These are phyloP conservation scores for Ambrosia artemisiifolia DNA, from an alignment of 129 eudicot genomes.

Conservation along the genomic window DNA sequence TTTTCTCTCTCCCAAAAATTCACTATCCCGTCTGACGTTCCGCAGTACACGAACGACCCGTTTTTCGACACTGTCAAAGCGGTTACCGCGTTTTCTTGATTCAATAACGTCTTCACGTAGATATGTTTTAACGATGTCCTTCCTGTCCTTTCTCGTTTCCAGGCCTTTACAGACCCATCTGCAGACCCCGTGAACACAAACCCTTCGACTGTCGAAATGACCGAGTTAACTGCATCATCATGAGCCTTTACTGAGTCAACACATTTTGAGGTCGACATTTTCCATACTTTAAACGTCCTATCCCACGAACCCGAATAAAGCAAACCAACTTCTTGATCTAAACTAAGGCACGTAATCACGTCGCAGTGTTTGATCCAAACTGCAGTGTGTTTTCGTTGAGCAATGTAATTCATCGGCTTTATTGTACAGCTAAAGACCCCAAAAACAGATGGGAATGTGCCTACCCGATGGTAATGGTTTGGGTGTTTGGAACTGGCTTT, in stretches of 20 bases:
- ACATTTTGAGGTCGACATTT: constrained; percentile 50
- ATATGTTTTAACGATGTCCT: constrained; percentile 41
- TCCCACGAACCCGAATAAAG: constrained; percentile 98
- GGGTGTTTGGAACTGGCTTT: constrained; percentile 50
- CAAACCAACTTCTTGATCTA: constrained; percentile 56
- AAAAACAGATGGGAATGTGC: constrained; percentile 60
- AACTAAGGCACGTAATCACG: constrained; percentile 79
- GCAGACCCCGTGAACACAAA: constrained; percentile 78
- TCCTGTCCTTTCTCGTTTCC: constrained; percentile 73
- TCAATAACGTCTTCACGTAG: constrained; percentile 49
- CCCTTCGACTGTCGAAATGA: constrained; percentile 53
- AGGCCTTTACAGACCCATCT: constrained; percentile 85
- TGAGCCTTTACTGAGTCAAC: constrained; percentile 81
- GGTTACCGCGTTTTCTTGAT: constrained; percentile 82
- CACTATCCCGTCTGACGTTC: constrained; percentile 84
- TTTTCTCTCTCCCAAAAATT: constrained; percentile 75
- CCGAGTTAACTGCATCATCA: constrained; percentile 90
- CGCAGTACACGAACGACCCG: constrained; percentile 61
- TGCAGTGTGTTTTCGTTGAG: constrained; percentile 43
- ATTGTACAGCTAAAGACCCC: constrained; percentile 60
- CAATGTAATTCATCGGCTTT: constrained; percentile 55
- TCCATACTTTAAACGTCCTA: constrained; percentile 88
- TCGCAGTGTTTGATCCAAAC: constrained; percentile 78
- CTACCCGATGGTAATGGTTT: constrained; percentile 43
- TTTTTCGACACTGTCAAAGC: constrained; percentile 46